Evolutionary conservation across 495 filamentous ascomycete species (phyloP), one percentile per base, ranked within the genome.

Genomic region (Penicillium riverlandense): DNA sequence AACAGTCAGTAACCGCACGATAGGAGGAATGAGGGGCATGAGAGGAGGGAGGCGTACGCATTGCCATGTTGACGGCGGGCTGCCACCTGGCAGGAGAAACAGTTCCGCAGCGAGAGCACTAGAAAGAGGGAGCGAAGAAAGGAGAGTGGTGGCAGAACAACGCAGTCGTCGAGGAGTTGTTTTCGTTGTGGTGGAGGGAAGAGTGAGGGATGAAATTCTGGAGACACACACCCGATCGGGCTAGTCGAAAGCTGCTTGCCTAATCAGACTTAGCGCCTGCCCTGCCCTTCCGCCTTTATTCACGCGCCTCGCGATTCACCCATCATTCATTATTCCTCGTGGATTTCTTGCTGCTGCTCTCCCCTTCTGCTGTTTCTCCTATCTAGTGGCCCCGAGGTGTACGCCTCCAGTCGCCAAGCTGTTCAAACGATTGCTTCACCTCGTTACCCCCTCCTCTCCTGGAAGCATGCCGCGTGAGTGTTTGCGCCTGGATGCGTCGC

Each of bases 51-150:
- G 41, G 74, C 71, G 57, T 73, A 83, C 79, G 74, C 79, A 83
- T 83, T 53, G 79, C 79, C 78, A 80, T 82, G 33, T 70, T 78
- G 62, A 71, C 63, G 54, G 54, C 55, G 52, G 53, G 59, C 51
- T 65, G 59, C 65, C 58, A 58, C 45, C 47, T 47, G 66, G 57
- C 59, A 58, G 58, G 39, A 38, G 43, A 22, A 43, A 40, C 30
- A 52, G 45, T 29, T 29, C 38, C 35, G 35, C 22, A 35, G 34
- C 50, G 22, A 49, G 46, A 29, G 38, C 11, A 47, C 7, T 54
- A 29, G 35, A 15, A 45, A 38, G 14, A 45, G 45, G 29, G 49
- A 51, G 35, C 15, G 35, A 45, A 47, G 44, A 45, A 37, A 38
- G 44, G 50, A 54, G 55, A 52, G 52, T 54, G 47, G 41, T 46